Base-by-base conservation (phyloP, 805 yeast genomes). In the Torulaspora delbrueckii region DNA sequence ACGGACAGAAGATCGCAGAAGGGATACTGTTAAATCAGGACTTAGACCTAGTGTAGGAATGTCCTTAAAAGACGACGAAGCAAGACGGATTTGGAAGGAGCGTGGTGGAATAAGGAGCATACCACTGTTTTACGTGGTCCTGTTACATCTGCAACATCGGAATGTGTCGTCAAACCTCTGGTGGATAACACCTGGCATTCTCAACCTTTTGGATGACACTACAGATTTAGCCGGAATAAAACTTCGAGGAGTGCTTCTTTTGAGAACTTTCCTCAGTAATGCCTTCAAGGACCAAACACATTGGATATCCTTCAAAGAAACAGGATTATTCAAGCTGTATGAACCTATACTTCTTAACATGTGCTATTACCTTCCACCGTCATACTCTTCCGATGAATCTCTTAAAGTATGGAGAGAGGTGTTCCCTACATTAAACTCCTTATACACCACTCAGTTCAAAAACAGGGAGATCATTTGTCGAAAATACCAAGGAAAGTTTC, bases 161-260 rank as follows among this genome's bases (percentile, higher is more conserved):
- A 48, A 57, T n/a, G 40, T 65, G 1, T 58, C 66, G 4, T 36
- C 57, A 2, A 57, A 63, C 47, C 32, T 65, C 16, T 52, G 64
- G 54, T 65, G 69, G 69, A 58, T 65, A 9, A 55, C 57, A 6
- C 67, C 69, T 2, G 67, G 65, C 2, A 59, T 65, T 9, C 43
- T 63, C 19, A 62, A 62, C 43, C 35, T 63, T 5, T 26, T 65
- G 36, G 68, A 63, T 40, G 62, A 62, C 43, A 57, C 65, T 1
- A 53, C 55, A 7, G 62, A 62, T 43, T 26, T 59, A 10, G 40
- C 37, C 8, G 48, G 52, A 10, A 51, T 63, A 1, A 60, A 58
- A 45, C 35, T 65, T 8, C 45, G 45, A 22, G 66, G 65, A 18
- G 62, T 61, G 3, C 12, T 47, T 7, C 36, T 63, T 16, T 43